Evolutionary conservation across 1,284 basidiomycete genomes (phyloP).

Genomic region (Cutaneotrichosporon spelunceum): DNA sequence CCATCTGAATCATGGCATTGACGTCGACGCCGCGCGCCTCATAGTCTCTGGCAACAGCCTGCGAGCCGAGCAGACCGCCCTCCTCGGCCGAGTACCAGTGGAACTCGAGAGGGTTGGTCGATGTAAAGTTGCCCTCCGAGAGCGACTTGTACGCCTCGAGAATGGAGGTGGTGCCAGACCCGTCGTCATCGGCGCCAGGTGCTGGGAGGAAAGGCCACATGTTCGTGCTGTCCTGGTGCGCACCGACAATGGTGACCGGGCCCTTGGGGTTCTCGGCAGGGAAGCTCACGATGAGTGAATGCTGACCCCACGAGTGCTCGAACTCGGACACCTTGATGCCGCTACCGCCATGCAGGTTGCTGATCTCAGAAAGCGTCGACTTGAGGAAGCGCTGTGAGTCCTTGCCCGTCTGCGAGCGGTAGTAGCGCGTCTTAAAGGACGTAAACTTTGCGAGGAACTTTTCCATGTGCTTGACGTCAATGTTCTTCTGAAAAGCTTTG

Average conservation of each 20-base stretch:
- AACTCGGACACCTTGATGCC: slow-evolving; percentile 66
- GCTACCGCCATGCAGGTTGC: slow-evolving; percentile 62
- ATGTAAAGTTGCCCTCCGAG: slow-evolving; percentile 71
- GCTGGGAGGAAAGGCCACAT: slow-evolving; percentile 83
- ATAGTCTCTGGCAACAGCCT: slow-evolving; percentile 82
- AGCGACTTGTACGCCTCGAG: slow-evolving; percentile 84
- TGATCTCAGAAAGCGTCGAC: slow-evolving; percentile 68
- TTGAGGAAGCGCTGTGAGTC: slow-evolving; percentile 77
- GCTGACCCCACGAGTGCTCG: slow-evolving; percentile 86
- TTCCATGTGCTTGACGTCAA: slow-evolving; percentile 51
- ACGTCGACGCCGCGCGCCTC: slow-evolving; percentile 63
- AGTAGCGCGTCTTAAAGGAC: slow-evolving; percentile 52
- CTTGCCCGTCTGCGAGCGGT: slow-evolving; percentile 64
- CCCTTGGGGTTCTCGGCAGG: slow-evolving; percentile 39
- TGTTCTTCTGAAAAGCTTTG: slow-evolving; percentile 39
- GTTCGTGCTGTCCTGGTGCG: slow-evolving; percentile 91
- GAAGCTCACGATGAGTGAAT: slow-evolving; percentile 70
- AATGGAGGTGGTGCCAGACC: slow-evolving; percentile 86
- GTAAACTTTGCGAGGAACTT: slow-evolving; percentile 70
- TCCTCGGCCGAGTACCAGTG: slow-evolving; percentile 97
- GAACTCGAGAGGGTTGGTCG: slow-evolving; percentile 75
- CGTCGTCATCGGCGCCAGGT: slow-evolving; percentile 76
- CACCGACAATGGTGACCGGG: slow-evolving; percentile 62
- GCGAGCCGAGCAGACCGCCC: slow-evolving; percentile 89
- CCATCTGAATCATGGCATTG: slow-evolving; percentile 81